Conservation (phyloP, 805 yeast genomes). For the Wickerhamiella lipophila region DNA sequence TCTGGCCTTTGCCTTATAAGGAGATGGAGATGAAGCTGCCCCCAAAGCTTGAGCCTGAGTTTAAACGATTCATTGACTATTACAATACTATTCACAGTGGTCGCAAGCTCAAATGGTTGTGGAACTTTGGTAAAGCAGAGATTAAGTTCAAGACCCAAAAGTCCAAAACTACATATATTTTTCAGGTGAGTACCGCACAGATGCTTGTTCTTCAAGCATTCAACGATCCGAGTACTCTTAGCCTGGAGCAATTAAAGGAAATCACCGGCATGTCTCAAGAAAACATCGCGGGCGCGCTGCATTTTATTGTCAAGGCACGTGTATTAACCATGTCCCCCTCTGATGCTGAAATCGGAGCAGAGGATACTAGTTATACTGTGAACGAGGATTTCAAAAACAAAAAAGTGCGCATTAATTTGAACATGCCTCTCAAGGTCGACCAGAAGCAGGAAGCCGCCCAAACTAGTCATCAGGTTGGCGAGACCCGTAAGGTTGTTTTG, state of each 20-base stretch:
- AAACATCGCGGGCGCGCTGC: conserved; percentile 59
- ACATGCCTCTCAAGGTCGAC: conserved; percentile 43
- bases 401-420: conserved; percentile 69
- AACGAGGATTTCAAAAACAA: conserved; percentile 76
- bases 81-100: conserved; percentile 73
- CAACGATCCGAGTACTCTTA: conserved; percentile 52
- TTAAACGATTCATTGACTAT: conserved; percentile 52
- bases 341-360: conserved; percentile 37
- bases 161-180: conserved; percentile 42
- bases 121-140: conserved; percentile 91
- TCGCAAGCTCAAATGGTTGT: conserved; percentile 84
- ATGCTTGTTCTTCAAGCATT: conserved; percentile 76
- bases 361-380: conserved; percentile 51
- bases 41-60: conserved; percentile 46
- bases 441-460: conserved; percentile 59
- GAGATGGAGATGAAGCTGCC: conserved; percentile 52
- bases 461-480: conserved; percentile 68
- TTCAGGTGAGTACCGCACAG: conserved; percentile 76
- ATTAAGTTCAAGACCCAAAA: conserved; percentile 72
- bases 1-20: conserved; percentile 65
- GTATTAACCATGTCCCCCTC: conserved; percentile 56
- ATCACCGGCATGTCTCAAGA: conserved; percentile 56
- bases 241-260: conserved; percentile 48
- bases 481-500: conserved; percentile 70
- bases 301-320: conserved; percentile 68